Evolutionary conservation across 108 stramenopile genomes (phyloP), one percentile per base, ranked within the genome.

Genomic region (Fistulifera solaris): DNA sequence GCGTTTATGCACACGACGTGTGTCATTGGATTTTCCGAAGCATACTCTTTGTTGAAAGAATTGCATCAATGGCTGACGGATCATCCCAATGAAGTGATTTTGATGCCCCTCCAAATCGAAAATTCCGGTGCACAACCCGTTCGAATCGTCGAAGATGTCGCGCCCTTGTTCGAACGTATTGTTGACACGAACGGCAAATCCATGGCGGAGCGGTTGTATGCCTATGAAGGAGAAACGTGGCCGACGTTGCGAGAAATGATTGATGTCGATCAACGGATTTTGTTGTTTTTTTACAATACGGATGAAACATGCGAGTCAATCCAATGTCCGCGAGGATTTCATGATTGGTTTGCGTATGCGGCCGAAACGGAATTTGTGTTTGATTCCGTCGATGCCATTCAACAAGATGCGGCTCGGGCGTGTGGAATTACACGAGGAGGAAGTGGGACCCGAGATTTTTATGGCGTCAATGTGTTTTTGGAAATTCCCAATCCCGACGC

Each of bases 271-370:
- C 70, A 76, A 59, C 74, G 80, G 40, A 68, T 87, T 41, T 57
- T 87, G 23, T 27, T 79, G 14, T 87, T 87, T 47, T 69, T 78
- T 22, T 75, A 68, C 52, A 70, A 71, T 53, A 80, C 76, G 22
- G 75, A 71, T 15, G 50, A 35, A 16, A 83, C 78, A 22, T n/a
- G n/a, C n/a, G 23, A 44, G 17, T n/a, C n/a, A n/a, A 22, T 15
- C 8, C 21, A 47, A 14, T 81, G 80, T 62, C 85, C 85, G 18
- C 21, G 47, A 11, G 70, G 75, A 1, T 59, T 88, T 38, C 74
- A 77, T 39, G 49, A 15, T 23, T 76, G 72, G 54, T 55, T 68
- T 39, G 22, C 49, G 2, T 82, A 84, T 44, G 80, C 71, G n/a
- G 59, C 61, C 1, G 80, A 88, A 43, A 88, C 80, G 0, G 59